Percentiles rank a stretch among this genome's conserved stretches.
phyloP scores from a whole-genome alignment of 129 eudicot species.

The Pseudognaphalium luteoalbum region DNA sequence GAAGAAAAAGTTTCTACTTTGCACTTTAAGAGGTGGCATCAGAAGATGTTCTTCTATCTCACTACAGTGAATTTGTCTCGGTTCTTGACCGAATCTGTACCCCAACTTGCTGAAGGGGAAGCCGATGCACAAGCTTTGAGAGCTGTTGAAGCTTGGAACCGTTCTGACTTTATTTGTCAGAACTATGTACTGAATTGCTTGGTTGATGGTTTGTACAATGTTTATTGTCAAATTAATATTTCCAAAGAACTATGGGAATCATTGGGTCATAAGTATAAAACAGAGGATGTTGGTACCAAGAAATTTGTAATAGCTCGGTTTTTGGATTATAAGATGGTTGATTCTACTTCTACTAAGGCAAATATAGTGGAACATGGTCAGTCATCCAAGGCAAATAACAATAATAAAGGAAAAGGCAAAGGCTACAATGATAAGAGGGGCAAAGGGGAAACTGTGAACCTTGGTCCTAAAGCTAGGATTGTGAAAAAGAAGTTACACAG shows the following conservation, averaged over 20 bases:
- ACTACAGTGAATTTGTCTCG: constrained; percentile 1
- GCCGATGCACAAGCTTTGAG: background rate
- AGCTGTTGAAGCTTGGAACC: background rate
- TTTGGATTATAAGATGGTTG: too few relatives aligned
- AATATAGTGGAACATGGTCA: too few relatives aligned
- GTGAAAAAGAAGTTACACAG: background rate
- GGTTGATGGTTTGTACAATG: too few relatives aligned
- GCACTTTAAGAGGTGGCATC: background rate
- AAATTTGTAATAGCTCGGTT: too few relatives aligned
- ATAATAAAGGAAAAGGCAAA: too few relatives aligned
- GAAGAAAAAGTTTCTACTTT: background rate
- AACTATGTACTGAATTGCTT: background rate
- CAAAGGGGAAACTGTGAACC: background rate
- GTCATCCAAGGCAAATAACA: too few relatives aligned
- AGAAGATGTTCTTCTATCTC: background rate
- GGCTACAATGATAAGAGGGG: too few relatives aligned
- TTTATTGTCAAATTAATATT: too few relatives aligned
- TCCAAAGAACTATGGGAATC: too few relatives aligned
- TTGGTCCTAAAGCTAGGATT: background rate
- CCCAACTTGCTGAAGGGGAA: background rate
- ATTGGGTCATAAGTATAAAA: too few relatives aligned
- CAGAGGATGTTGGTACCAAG: too few relatives aligned
- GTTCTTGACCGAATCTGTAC: background rate
- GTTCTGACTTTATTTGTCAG: background rate
- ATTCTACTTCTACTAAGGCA: too few relatives aligned